phyloP scores from a whole-genome alignment of 768 basidiomycete genomes.

The Phylloporus rhodoxanthus region DNA sequence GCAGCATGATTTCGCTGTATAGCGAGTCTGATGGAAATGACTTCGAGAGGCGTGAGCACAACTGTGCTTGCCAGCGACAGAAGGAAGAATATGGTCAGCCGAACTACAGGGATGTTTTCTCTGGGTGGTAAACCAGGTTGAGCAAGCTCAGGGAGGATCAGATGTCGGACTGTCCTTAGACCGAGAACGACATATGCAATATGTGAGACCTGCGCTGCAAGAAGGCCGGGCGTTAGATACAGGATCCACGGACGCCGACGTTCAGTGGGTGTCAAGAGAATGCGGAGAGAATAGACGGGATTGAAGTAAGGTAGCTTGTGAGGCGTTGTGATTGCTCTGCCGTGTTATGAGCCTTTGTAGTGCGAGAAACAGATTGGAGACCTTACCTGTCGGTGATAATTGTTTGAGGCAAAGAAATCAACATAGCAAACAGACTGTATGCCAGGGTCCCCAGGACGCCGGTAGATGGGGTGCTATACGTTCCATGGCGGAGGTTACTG shows the following conservation, averaged over 20 bases:
- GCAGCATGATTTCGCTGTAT: constrained; percentile 82
- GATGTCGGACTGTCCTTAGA: constrained; percentile 38
- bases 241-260: constrained; percentile 72
- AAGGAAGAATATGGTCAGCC: constrained; percentile 49
- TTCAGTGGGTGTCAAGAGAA: constrained; percentile 78
- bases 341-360: constrained; percentile 1
- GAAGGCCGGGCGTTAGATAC: constrained; percentile 70
- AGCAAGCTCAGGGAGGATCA: constrained; percentile 54
- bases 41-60: constrained; percentile 71
- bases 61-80: constrained; percentile 51
- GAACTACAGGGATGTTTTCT: constrained; percentile 44
- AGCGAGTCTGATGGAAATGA: constrained; percentile 70
- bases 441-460: constrained; percentile 56
- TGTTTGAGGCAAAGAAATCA: constrained; percentile 61
- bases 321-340: constrained; percentile 78
- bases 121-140: constrained; percentile 28
- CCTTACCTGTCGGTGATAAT: constrained; percentile 73
- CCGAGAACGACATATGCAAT: constrained; percentile 42
- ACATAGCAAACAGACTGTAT: constrained; percentile 60
- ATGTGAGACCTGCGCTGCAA: constrained; percentile 39
- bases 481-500: constrained; percentile 54
- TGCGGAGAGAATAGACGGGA: constrained; percentile 52
- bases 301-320: constrained; percentile 65
- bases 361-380: not conserved
- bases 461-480: constrained; percentile 57